Conservation (phyloP, 371 early-diverging fungal species). For the Haplosporangium sp. region DNA sequence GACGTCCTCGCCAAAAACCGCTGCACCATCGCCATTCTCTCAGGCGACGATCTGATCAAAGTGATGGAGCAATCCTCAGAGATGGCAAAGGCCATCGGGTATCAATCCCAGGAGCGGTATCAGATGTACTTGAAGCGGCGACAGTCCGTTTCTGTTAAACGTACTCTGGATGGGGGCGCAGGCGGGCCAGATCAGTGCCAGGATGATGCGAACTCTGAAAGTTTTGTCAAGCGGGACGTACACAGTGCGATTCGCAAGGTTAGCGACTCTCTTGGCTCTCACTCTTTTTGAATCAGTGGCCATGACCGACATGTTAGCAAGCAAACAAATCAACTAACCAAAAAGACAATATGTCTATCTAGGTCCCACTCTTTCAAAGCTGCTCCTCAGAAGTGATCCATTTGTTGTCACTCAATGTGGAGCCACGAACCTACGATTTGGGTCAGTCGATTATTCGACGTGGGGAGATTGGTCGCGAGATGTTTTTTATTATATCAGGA, state of each 20-base stretch:
- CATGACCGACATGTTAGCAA: not conserved
- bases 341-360: not conserved
- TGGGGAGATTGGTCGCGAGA: conserved; percentile 79
- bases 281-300: not conserved
- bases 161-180: conserved; percentile 37
- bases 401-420: conserved; percentile 60
- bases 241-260: conserved; percentile 50
- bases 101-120: conserved; percentile 54
- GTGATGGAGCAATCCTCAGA: conserved; percentile 53
- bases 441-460: conserved; percentile 64
- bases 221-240: conserved; percentile 46
- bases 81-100: conserved; percentile 52
- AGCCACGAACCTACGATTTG: conserved; percentile 63
- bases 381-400: conserved; percentile 67
- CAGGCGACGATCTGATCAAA: conserved; percentile 66
- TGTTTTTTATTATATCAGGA: conserved; percentile 89
- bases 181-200: conserved; percentile 30
- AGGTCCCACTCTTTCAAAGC: conserved; percentile 65
- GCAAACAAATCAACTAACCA: not conserved
- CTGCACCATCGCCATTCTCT: conserved; percentile 74
- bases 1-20: conserved; percentile 80
- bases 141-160: conserved; percentile 32
- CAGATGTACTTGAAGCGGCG: conserved; percentile 54
- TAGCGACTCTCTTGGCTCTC: conserved; percentile 1
- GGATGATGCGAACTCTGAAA: conserved; percentile 37